Evolutionary conservation across 306 rosid genomes (phyloP), one percentile per base, ranked within the genome.

Genomic region (Heteromeles arbutifolia): DNA sequence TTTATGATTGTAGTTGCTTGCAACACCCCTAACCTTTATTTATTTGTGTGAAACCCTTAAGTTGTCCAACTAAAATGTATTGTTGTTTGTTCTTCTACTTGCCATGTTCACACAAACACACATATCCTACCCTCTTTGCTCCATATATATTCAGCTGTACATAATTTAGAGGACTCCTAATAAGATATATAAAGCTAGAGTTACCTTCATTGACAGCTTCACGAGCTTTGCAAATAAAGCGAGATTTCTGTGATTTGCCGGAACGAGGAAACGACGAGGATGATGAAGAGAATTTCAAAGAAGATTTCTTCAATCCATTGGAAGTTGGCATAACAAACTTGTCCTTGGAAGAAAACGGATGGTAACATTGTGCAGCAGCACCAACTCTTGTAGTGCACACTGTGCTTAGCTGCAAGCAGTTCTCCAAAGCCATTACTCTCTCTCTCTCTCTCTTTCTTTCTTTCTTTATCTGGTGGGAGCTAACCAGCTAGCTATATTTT

Each of bases 201-300:
- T 44, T 52, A 84, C 97, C 97, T 86, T 81, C 82, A 73, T 87
- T 17, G 18, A 87, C 74, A 22, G 90, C 87, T 82, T 91, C 93
- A 34, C 88, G 90, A 82, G 97, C 97, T 72, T 86, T 86, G 89
- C 97, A 91, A 80, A 91, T 62, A 39, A 87, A 78, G 61, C 82
- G 84, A n/a, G 90, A 77, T 83, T 82, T 86, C 78, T 74, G 81
- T 66, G 22, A 28, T 68, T 50, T 39, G 19, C 72, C 61, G 56
- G 82, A 80, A 63, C n/a, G 72, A 64, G 81, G 73, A 21, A 63
- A 69, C 74, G 89, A 79, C 13, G 76, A 84, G 53, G 64, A 44
- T 4, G 90, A 72, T 4, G 90, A 72, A 25, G 80, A 75, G 44
- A 84, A 66, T 43, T 58, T 67, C 72, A 71, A 70, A 50, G 63